Base-by-base conservation (phyloP, 352 stramenopile genomes). In the Elongisporangium undulatum region DNA sequence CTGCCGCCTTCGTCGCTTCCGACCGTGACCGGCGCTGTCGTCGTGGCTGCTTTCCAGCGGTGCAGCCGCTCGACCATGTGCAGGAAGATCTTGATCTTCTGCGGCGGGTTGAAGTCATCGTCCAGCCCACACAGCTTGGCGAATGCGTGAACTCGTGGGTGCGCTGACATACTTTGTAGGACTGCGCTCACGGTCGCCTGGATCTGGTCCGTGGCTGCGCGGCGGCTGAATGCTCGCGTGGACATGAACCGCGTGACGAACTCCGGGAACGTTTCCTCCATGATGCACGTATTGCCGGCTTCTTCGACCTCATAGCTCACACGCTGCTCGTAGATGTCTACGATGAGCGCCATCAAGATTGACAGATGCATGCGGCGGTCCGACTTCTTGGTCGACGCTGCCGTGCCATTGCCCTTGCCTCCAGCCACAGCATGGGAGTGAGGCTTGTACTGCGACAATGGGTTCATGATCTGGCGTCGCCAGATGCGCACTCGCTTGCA, bases 401-500 rank as follows among this genome's bases (percentile, higher is more conserved):
- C 60, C 21, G 26, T 56, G 48, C 55, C 57, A 29, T 49, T 52
- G 9, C 55, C 58, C 22, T 53, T 52, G 20, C 65, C 66, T 4
- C 52, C 23, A 9, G 51, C 54, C 4, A 53, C 55, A 16, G 59
- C 57, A 10, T 74, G 60, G 16, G 83, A 68, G 29, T 84, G 74
- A 26, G 76, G 61, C 56, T 79, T 85, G 72, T 84, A 90, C 38
- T 77, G 66, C 52, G 89, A 55, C 22, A 94, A 56, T 21, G 84
- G 84, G 49, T 94, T 94, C 0, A 72, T 71, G 41, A 79, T 70
- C 38, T 87, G 73, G 12, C 74, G 68, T 21, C 73, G 59, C 84
- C 84, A 94, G 17, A 89, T 64, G 13, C 80, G 78, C 20, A 94
- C 84, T 9, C 84, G 84, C 54, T 90, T 90, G 67, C 79, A 92